A percentile compares a stretch with the other conserved stretches of the same genome.
phyloP scores from a whole-genome alignment of 768 basidiomycete species.

The Coprinopsis cinerea region DNA sequence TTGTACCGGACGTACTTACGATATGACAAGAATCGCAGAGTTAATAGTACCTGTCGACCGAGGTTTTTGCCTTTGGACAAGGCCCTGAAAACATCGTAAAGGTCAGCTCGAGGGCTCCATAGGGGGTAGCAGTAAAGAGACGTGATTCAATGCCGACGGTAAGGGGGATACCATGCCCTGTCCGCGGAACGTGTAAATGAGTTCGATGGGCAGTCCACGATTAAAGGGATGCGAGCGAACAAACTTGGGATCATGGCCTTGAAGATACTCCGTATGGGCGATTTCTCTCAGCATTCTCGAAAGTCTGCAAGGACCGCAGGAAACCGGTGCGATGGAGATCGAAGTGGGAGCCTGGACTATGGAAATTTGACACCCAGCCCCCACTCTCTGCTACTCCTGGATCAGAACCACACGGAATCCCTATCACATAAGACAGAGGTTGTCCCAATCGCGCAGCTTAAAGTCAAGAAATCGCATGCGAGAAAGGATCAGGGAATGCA shows the following conservation, averaged over 20 bases:
- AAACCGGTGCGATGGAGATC: neutral
- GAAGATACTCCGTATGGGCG: neutral
- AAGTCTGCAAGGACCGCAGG: neutral
- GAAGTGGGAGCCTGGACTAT: neutral
- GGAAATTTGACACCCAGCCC: neutral
- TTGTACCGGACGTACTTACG: neutral
- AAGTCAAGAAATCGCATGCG: neutral
- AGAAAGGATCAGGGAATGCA: neutral
- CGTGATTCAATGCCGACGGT: neutral
- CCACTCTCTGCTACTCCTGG: neutral
- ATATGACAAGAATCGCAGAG: constrained; percentile 4
- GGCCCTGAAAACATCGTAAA: too few species aligned
- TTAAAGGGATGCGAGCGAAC: neutral
- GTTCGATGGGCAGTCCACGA: too few species aligned
- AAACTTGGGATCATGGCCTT: constrained; percentile 1
- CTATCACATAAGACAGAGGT: neutral
- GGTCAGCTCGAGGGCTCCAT: too few species aligned
- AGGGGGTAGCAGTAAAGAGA: too few species aligned
- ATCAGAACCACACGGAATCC: neutral
- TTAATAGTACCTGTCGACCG: too few species aligned
- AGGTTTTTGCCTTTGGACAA: too few species aligned
- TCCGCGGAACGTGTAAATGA: neutral
- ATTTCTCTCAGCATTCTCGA: neutral
- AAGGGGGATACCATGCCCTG: too few species aligned
- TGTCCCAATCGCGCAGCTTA: neutral